phyloP scores from a whole-genome alignment of 345 rosid species.

The Punica granatum region DNA sequence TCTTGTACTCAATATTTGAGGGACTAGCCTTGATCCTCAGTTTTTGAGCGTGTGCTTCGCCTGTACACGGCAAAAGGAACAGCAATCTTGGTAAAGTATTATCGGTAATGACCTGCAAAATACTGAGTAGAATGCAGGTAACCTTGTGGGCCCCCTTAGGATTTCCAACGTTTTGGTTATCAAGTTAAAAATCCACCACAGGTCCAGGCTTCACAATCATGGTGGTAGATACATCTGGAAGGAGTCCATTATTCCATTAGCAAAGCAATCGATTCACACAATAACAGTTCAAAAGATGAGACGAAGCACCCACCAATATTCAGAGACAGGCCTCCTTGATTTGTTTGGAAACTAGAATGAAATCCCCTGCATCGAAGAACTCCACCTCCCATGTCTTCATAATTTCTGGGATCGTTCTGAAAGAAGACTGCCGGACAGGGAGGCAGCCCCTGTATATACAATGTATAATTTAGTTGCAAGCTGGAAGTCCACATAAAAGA shows the following conservation, averaged over 20 bases:
- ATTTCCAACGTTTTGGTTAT: constrained; percentile 61
- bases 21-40: constrained; percentile 65
- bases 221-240: constrained; percentile 48
- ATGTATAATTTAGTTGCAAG: neutral
- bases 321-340: constrained; percentile 45
- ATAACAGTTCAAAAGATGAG: neutral
- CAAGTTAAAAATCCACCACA: constrained; percentile 56
- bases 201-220: constrained; percentile 87
- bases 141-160: constrained; percentile 78
- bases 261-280: neutral
- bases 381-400: constrained; percentile 34
- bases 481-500: neutral
- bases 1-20: constrained; percentile 70
- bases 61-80: constrained; percentile 22
- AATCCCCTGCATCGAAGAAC: constrained; percentile 45
- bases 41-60: constrained; percentile 67
- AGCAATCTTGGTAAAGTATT: neutral
- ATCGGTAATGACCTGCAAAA: neutral
- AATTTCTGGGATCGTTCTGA: constrained; percentile 32
- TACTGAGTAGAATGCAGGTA: neutral
- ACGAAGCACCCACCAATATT: constrained; percentile 26
- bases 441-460: constrained; percentile 33
- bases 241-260: neutral
- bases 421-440: constrained; percentile 46
- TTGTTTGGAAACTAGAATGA: constrained; percentile 40